Evolutionary conservation across 805 yeast species (phyloP).

Genomic region (Candida suzukii): DNA sequence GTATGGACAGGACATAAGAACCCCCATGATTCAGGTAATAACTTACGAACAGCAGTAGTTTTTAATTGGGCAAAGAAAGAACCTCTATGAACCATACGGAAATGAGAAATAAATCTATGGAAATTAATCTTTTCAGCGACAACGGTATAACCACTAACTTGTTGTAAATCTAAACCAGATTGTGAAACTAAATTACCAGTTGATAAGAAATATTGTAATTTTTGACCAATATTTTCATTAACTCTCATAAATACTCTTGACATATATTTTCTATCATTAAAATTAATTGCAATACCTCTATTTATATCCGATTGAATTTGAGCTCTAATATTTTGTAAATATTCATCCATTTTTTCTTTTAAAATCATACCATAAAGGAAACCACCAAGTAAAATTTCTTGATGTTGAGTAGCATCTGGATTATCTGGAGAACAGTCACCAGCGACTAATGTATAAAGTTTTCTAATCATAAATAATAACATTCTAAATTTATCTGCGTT

Average conservation of each 20-base stretch:
- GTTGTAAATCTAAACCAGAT: slow-evolving; percentile 96
- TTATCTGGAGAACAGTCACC: slow-evolving; percentile 96
- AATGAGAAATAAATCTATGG: slow-evolving; percentile 95
- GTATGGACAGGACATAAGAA: slow-evolving; percentile 98
- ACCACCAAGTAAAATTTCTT: slow-evolving; percentile 92
- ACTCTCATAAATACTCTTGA: slow-evolving; percentile 67
- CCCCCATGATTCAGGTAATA: slow-evolving; percentile 98
- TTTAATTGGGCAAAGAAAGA: slow-evolving; percentile 97
- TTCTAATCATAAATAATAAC: slow-evolving; percentile 91
- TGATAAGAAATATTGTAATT: slow-evolving; percentile 87
- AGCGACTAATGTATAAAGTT: slow-evolving; percentile 88
- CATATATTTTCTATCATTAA: slow-evolving; percentile 79
- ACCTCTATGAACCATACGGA: slow-evolving; percentile 99
- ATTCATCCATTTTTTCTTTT: slow-evolving; percentile 95
- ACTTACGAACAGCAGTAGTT: slow-evolving; percentile 93
- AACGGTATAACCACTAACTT: slow-evolving; percentile 95
- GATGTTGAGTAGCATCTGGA: slow-evolving; percentile 99
- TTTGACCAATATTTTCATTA: slow-evolving; percentile 91
- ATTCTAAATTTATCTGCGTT: slow-evolving; percentile 78
- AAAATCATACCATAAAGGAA: slow-evolving; percentile 94
- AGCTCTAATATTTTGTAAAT: slow-evolving; percentile 60
- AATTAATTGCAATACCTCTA: slow-evolving; percentile 76
- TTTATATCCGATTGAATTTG: slow-evolving; percentile 77
- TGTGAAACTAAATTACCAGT: slow-evolving; percentile 97
- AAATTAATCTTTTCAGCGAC: slow-evolving; percentile 98